These are phyloP conservation scores for Hypoxylon subgilvum DNA, from an alignment of 495 filamentous ascomycete genomes.

Conservation along the genomic window DNA sequence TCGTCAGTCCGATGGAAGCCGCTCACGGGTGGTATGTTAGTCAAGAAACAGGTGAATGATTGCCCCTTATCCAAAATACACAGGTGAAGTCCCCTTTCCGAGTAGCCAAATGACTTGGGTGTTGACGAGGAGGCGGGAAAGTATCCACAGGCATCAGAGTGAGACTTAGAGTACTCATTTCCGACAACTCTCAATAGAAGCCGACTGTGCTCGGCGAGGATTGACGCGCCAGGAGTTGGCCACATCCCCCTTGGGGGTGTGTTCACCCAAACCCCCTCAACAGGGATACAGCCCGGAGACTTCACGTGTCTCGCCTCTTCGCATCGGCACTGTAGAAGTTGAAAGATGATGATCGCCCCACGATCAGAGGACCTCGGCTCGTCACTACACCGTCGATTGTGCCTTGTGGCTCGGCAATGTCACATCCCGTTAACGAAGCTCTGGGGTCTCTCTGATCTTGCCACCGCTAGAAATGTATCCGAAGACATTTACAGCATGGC, in stretches of 20 bases:
- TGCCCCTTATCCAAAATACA: background rate
- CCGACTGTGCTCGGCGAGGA: background rate
- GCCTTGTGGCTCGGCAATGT: slow-evolving; percentile 16
- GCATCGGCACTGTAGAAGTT: slow-evolving; percentile 1
- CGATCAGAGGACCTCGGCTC: background rate
- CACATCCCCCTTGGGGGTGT: background rate
- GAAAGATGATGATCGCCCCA: background rate
- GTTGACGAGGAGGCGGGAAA: background rate
- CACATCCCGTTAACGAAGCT: slow-evolving; percentile 4
- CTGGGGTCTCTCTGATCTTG: background rate
- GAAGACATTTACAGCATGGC: background rate
- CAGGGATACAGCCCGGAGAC: background rate
- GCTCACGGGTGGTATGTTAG: background rate
- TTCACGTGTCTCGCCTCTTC: background rate
- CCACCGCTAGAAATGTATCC: background rate
- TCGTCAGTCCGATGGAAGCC: slow-evolving; percentile 25
- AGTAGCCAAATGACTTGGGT: background rate
- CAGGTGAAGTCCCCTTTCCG: background rate
- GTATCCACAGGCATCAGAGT: background rate
- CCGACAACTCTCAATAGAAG: background rate
- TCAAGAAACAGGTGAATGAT: background rate
- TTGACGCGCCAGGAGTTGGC: slow-evolving; percentile 2
- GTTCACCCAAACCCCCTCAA: slow-evolving; percentile 1
- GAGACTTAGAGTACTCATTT: background rate
- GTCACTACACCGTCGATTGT: slow-evolving; percentile 10